These are phyloP conservation scores for Phragmites australis DNA, from an alignment of 176 grass and related monocot genomes.

Conservation along the genomic window DNA sequence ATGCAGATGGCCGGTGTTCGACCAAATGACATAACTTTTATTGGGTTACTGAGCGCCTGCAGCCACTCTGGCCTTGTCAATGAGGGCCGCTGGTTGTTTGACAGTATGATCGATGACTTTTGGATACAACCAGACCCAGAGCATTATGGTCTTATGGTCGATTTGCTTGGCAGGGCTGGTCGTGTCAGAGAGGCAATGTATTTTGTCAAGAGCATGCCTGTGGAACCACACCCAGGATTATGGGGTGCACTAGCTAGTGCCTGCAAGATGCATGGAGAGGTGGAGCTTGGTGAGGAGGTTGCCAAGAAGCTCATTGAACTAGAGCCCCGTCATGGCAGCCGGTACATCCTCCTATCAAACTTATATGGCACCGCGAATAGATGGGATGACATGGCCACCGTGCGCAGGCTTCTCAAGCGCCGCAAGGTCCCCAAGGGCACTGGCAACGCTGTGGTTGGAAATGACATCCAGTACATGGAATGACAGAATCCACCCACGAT, in stretches of 20 bases:
- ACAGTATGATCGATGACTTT: slow-evolving; percentile 50
- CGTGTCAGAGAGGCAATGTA: slow-evolving; percentile 58
- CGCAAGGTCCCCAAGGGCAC: slow-evolving; percentile 55
- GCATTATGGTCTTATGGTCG: slow-evolving; percentile 74
- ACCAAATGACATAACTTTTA: slow-evolving; percentile 66
- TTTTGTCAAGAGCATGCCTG: slow-evolving; percentile 60
- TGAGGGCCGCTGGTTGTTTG: slow-evolving; percentile 56
- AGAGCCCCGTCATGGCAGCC: slow-evolving; percentile 61
- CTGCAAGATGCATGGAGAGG: slow-evolving; percentile 65
- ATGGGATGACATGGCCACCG: slow-evolving; percentile 63
- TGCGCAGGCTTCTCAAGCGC: slow-evolving; percentile 53
- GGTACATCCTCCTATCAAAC: slow-evolving; percentile 66
- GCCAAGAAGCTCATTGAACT: slow-evolving; percentile 60
- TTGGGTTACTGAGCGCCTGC: slow-evolving; percentile 61
- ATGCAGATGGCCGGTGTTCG: slow-evolving; percentile 54
- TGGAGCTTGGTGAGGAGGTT: slow-evolving; percentile 67
- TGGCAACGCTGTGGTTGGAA: slow-evolving; percentile 51
- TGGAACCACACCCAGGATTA: slow-evolving; percentile 58
- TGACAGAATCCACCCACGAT: background rate
- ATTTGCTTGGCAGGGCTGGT: slow-evolving; percentile 62
- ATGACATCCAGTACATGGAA: slow-evolving; percentile 5
- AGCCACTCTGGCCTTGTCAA: slow-evolving; percentile 60
- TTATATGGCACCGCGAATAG: slow-evolving; percentile 53
- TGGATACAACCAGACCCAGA: slow-evolving; percentile 41
- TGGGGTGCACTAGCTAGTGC: slow-evolving; percentile 75